Evolutionary conservation across 371 early-diverging fungal species (phyloP), one percentile per base, ranked within the genome.

Genomic region (Mucor piriformis): DNA sequence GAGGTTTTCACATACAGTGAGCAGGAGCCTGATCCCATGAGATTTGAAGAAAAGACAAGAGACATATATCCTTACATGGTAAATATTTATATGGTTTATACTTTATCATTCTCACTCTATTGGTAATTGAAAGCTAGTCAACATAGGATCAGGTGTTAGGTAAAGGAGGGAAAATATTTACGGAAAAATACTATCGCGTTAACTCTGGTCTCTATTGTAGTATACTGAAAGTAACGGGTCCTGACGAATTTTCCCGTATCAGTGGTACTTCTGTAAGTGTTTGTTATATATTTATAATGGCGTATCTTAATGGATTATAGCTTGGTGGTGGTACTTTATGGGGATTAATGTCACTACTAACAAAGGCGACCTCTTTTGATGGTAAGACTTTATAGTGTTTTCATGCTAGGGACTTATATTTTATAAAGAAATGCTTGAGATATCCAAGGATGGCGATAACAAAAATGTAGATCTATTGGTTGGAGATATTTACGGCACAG

Each of bases 271-370:
- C 95, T 53, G 88, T 86, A 83, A 76, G 78, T 60, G 12, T 52
- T 24, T 10, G 6, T 18, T 18, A 34, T 16, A 37, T 34, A 11
- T 10, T 3, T 10, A 21, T 5, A 25, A 35, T 38, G 2, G 3
- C 18, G 18, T 8, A 18, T 23, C 13, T 24, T 21, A 18, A 32
- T 32, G 13, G 33, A 10, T 38, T 51, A 6, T 61, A 88, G 85
- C 83, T 98, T 55, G 98, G 98, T 46, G 98, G 98, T 46, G 98
- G 97, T 54, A 98, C 98, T n/a, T 80, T 96, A 20, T 97, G 97
- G 97, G 98, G 98, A 3, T 76, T 98, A 24, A 71, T 95, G 53
- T 87, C 93, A 3, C 67, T 95, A 52, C 75, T 98, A 60, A 95
- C 95, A 15, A 86, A 90, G 51, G 86, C 86, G 29, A 77, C 78